Conservation (phyloP, 2,329 filamentous ascomycete genomes). For the Emmonsia crescens region DNA sequence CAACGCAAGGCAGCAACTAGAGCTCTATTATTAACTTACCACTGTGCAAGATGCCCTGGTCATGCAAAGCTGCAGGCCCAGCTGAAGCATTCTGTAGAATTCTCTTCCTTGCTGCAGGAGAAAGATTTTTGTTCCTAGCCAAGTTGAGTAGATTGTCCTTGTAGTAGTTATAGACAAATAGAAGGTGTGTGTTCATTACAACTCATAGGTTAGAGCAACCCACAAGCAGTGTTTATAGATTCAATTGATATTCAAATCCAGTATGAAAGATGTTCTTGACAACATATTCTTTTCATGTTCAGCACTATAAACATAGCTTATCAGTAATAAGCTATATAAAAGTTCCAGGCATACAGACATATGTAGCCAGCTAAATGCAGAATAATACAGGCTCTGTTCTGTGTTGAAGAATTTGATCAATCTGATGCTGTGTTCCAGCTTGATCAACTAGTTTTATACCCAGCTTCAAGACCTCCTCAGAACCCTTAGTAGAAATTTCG, state of each 20-base stretch:
- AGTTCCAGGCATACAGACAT: too few species aligned
- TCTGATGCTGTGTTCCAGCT: neutral
- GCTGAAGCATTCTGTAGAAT: slow-evolving; percentile 4
- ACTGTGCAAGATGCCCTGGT: slow-evolving; percentile 6
- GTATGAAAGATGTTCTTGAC: slow-evolving; percentile 8
- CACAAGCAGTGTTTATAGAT: slow-evolving; percentile 5
- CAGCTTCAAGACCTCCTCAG: neutral
- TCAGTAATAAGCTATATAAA: too few species aligned
- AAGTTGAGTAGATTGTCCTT: slow-evolving; percentile 5
- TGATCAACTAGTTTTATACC: slow-evolving; percentile 2
- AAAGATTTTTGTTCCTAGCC: neutral
- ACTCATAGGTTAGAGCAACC: slow-evolving; percentile 7
- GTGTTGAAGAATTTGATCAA: slow-evolving; percentile 8
- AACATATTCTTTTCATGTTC: slow-evolving; percentile 8
- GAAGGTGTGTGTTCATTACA: slow-evolving; percentile 7
- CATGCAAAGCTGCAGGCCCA: slow-evolving; percentile 7
- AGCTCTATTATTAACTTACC: neutral
- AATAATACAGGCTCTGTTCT: slow-evolving; percentile 5
- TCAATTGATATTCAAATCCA: slow-evolving; percentile 10
- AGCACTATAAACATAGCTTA: too few species aligned
- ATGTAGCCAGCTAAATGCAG: slow-evolving; percentile 8
- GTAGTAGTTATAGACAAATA: slow-evolving; percentile 9
- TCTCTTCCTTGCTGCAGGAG: neutral
- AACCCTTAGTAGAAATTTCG: neutral
- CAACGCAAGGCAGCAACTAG: neutral